Evolutionary conservation across 2,329 filamentous ascomycete species (phyloP), one percentile per base, ranked within the genome.

Genomic region (Mollisia scopiformis): DNA sequence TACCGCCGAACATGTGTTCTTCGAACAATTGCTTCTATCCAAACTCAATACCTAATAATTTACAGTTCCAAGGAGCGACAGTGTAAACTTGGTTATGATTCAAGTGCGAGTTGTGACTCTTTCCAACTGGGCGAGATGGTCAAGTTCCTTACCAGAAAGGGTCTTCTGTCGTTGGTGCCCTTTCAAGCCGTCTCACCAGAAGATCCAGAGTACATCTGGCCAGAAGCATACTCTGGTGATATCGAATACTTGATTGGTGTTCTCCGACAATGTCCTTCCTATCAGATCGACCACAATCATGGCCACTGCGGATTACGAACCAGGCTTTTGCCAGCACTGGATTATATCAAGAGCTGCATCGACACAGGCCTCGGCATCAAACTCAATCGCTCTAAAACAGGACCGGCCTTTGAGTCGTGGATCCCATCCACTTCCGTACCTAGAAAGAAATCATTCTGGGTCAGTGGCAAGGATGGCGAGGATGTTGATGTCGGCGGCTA

Each of bases 51-150:
- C 59, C 76, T 93, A 2, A 72, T 74, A 6, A 76, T 90, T 0
- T 93, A 92, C 73, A 84, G 85, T 1, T 89, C 88, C 10, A 84
- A 87, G n/a, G 81, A 80, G 28, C 74, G 79, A 27, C 90, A 92
- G 72, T 93, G 90, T 74, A 86, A 86, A 68, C 81, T 92, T 0
- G 89, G 90, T 55, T 93, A 93, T 74, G 89, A 91, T 69, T 87
- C 86, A 2, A 90, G 86, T 63, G 75, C 83, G 1, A 85, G 89
- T 43, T 93, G 90, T 73, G 90, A 93, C 75, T 88, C 86, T 1
- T 93, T 89, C 70, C 90, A 93, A 74, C 82, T 93, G 1, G 90
- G 90, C 21, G 89, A 93, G 75, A 91, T 91, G 81, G 76, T 92
- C 63, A 87, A 87, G 66, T 93, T 93, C 74, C 83, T 93, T 35